These are phyloP conservation scores for Cyphellophora europaea DNA, from an alignment of 2,329 filamentous ascomycete genomes.

Conservation along the genomic window DNA sequence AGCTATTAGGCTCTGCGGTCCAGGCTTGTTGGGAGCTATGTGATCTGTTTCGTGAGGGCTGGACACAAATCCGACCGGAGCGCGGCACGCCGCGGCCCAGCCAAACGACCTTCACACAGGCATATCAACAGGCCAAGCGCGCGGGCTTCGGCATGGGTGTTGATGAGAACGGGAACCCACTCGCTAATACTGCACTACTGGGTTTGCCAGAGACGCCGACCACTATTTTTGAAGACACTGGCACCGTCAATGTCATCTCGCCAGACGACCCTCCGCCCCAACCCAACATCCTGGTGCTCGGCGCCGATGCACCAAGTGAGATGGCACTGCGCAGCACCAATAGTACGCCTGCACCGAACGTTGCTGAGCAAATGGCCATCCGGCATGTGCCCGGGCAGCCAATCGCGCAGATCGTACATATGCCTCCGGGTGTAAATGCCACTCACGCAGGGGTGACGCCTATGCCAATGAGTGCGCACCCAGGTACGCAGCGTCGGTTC, in stretches of 20 bases:
- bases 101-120: constrained; percentile 64
- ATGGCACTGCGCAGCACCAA: constrained; percentile 10
- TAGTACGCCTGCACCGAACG: constrained; percentile 4
- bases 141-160: constrained; percentile 24
- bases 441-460: not conserved
- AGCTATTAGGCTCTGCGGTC: constrained; percentile 75
- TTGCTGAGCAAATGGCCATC: not conserved
- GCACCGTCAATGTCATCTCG: constrained; percentile 60
- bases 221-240: constrained; percentile 88
- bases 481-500: not conserved
- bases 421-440: not conserved
- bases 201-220: constrained; percentile 73
- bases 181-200: constrained; percentile 6
- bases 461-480: not conserved
- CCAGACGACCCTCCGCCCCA: constrained; percentile 67
- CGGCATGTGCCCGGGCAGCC: not conserved
- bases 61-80: constrained; percentile 81
- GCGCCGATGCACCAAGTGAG: constrained; percentile 48
- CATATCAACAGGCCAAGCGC: constrained; percentile 39
- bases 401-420: not conserved
- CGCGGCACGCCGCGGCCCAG: constrained; percentile 74
- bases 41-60: constrained; percentile 85
- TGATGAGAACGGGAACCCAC: constrained; percentile 20
- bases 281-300: constrained; percentile 81
- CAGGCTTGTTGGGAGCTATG: constrained; percentile 93